These are phyloP conservation scores for Dovyalis caffra DNA, from an alignment of 345 rosid species.

Conservation along the genomic window DNA sequence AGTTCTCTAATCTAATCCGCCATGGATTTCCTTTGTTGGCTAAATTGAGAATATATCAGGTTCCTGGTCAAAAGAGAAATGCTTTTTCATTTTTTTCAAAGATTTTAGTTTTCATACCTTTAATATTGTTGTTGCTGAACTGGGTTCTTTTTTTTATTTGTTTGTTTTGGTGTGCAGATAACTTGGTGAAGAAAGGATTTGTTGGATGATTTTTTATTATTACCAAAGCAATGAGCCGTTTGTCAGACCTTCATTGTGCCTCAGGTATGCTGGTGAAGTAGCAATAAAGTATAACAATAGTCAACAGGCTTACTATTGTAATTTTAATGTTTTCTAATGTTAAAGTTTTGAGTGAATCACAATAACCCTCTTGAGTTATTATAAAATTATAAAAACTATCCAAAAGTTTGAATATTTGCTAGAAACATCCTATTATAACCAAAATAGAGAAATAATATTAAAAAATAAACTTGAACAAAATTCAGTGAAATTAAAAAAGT, in stretches of 20 bases:
- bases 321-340: background rate
- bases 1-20: no score
- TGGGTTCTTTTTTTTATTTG: background rate
- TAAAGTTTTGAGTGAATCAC: no score
- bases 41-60: background rate
- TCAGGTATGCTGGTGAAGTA: constrained; percentile 44
- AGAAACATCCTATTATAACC: no score
- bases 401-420: no score
- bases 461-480: no score
- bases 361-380: no score
- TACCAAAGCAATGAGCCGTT: constrained; percentile 58
- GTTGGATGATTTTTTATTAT: constrained; percentile 43
- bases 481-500: no score
- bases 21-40: no score
- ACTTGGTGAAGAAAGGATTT: constrained; percentile 17
- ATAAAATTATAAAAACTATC: no score
- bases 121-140: background rate
- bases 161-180: constrained; percentile 15
- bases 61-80: background rate
- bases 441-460: no score
- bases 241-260: constrained; percentile 43
- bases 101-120: background rate
- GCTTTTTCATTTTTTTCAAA: background rate
- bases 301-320: background rate
- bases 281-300: background rate